Conservation (phyloP, 176 grass and related monocot genomes). For the Bolboschoenus planiculmis region DNA sequence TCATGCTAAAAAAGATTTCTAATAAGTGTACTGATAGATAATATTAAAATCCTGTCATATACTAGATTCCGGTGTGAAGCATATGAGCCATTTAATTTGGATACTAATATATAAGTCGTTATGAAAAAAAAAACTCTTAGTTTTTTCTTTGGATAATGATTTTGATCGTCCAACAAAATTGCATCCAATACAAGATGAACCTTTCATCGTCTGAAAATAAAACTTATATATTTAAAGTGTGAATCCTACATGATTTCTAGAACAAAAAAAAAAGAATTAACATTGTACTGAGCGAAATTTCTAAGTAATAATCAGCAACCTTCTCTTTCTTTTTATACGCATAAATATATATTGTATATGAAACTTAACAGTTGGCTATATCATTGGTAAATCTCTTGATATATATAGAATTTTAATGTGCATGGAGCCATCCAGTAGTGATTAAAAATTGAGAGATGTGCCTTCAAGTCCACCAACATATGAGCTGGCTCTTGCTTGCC, state of each 20-base stretch:
- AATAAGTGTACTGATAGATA: too few species aligned
- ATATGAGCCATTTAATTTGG: too few species aligned
- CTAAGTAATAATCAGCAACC: not conserved
- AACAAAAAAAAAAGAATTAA: not conserved
- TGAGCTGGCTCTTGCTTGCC: conserved; percentile 10
- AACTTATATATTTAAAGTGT: not conserved
- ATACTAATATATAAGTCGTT: too few species aligned
- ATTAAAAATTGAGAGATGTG: not conserved
- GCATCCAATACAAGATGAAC: too few species aligned
- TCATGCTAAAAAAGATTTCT: too few species aligned
- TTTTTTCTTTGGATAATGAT: not conserved
- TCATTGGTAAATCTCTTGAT: not conserved
- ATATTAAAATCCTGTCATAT: too few species aligned
- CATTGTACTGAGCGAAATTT: not conserved
- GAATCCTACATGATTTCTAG: not conserved
- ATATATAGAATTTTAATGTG: not conserved
- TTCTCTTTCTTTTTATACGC: not conserved
- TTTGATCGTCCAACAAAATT: too few species aligned
- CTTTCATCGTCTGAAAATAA: not conserved
- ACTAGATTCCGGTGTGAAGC: too few species aligned
- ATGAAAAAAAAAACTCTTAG: too few species aligned
- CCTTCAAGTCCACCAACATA: not conserved
- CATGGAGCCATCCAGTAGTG: not conserved
- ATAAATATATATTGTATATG: not conserved
- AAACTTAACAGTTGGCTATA: not conserved